Conservation (phyloP, 768 basidiomycete species). For the Amanita subjunquillea region DNA sequence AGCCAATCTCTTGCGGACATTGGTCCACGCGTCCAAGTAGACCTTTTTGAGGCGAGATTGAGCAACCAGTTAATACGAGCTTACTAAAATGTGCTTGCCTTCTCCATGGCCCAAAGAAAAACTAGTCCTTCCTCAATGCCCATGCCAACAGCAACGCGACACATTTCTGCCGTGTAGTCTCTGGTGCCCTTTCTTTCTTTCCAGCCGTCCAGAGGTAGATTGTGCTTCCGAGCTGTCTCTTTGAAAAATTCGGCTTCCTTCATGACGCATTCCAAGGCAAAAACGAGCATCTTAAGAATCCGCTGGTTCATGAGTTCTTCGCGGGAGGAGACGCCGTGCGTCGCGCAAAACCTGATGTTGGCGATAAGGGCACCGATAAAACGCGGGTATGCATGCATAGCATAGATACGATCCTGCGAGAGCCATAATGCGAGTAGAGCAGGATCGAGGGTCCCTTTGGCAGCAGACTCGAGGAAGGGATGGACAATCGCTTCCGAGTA, state of each 20-base stretch:
- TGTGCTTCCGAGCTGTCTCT: constrained; percentile 31
- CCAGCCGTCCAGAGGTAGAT: constrained; percentile 38
- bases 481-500: constrained; percentile 44
- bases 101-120: constrained; percentile 76
- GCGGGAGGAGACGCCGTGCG: constrained; percentile 18
- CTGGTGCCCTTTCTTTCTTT: constrained; percentile 48
- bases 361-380: constrained; percentile 60
- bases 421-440: constrained; percentile 50
- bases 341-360: constrained; percentile 39
- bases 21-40: constrained; percentile 61
- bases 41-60: constrained; percentile 26
- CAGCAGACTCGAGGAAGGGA: constrained; percentile 50
- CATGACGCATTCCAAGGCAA: constrained; percentile 46
- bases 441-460: constrained; percentile 36
- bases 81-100: constrained; percentile 25
- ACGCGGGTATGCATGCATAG: constrained; percentile 62
- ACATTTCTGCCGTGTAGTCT: constrained; percentile 68
- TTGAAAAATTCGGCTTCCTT: constrained; percentile 52
- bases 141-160: constrained; percentile 32
- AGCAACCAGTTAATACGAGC: background rate
- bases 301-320: constrained; percentile 26
- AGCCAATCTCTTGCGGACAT: constrained; percentile 21
- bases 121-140: constrained; percentile 54
- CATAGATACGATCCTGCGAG: constrained; percentile 66
- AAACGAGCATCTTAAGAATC: constrained; percentile 38